These are phyloP conservation scores for Thozetella sp. DNA, from an alignment of 495 filamentous ascomycete genomes.

Conservation along the genomic window DNA sequence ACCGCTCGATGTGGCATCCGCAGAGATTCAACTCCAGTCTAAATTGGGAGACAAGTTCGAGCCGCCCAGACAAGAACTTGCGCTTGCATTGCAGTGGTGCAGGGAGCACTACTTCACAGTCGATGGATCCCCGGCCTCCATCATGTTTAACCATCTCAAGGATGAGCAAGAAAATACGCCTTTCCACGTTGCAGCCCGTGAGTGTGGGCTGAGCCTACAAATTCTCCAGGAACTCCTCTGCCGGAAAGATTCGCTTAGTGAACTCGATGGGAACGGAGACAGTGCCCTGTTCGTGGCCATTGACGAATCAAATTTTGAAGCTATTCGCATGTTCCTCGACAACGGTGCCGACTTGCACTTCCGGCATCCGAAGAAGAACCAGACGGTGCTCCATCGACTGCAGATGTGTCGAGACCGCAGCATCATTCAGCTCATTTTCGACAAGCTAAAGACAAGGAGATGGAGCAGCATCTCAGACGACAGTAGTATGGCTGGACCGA, in stretches of 20 bases:
- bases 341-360: neutral
- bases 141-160: neutral
- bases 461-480: neutral
- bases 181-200: conserved; percentile 1
- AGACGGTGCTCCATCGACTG: neutral
- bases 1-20: neutral
- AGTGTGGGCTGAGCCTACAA: neutral
- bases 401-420: neutral
- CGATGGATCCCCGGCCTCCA: neutral
- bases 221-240: neutral
- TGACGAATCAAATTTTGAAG: neutral
- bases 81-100: neutral
- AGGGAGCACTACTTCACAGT: neutral
- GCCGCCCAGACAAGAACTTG: neutral
- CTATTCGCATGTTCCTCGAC: neutral
- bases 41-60: neutral
- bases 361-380: neutral
- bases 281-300: neutral
- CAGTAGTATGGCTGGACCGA: neutral
- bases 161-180: neutral
- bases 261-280: neutral
- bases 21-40: neutral
- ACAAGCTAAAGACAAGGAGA: neutral
- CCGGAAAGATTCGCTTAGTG: neutral
- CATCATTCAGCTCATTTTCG: neutral